Evolutionary conservation across 2,329 filamentous ascomycete genomes (phyloP), one percentile per base, ranked within the genome.

Genomic region (Elsinoe fawcettii): DNA sequence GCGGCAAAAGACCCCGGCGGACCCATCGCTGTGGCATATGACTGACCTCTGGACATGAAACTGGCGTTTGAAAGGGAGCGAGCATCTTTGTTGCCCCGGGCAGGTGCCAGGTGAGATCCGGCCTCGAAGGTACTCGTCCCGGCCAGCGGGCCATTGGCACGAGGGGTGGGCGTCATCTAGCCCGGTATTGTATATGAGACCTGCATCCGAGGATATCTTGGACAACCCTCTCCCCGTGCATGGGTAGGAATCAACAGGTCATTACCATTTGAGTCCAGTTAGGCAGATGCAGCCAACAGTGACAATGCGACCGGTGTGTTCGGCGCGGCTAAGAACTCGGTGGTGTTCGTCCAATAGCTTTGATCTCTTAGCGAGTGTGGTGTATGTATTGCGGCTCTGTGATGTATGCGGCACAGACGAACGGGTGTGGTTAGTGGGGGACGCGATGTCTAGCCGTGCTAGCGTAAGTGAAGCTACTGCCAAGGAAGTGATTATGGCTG

Each of bases 1-100:
- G 90, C 85, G 66, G 86, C 95, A 77, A 96, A 96, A 75, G 90
- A 96, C 43, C 91, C 91, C 2, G 81, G 85, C 23, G 81, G 84
- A 57, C 83, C 79, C 34, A 56, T 56, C 5, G 84, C 83, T 12
- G 87, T 82, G 60, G 85, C 86, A 66, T 90, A 79, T 51, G 87
- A 89, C 61, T 83, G 79, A 55, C 80, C 82, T 55, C 87, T 82
- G 16, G 84, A 81, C 2, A 59, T 77, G 66, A 77, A 77, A 60
- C 77, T 75, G 41, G 71, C 73, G 57, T 76, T 74, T 41, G 82
- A 82, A 47, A 78, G 70, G n/a, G 81, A 81, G 54, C 81, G 77
- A 60, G 73, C 76, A 73, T 80, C 77, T 72, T 76, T 77, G 63
- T 70, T 70, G 30, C 68, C 63, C 27, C 72, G 68, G 39, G 73